Evolutionary conservation across 768 basidiomycete genomes (phyloP).

Genomic region (Neoboletus subvelutipes): DNA sequence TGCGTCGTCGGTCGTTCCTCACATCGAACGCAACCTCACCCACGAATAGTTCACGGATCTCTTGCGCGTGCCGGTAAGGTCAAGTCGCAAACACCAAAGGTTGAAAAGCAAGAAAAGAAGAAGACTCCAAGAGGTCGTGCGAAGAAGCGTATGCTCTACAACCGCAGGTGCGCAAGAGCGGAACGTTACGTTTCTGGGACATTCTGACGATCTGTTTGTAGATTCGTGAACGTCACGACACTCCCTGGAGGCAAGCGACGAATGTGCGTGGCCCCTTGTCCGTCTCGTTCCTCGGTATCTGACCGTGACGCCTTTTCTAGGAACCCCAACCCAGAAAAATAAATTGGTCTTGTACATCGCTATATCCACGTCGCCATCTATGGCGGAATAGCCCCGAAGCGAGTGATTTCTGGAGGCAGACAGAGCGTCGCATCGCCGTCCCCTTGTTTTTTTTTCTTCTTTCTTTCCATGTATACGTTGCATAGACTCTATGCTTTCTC

Average conservation of each 20-base stretch:
- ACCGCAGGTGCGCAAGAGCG: too few relatives aligned
- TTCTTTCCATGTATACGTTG: too few relatives aligned
- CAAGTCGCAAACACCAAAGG: slow-evolving; percentile 43
- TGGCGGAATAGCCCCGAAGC: slow-evolving; percentile 17
- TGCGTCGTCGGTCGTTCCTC: slow-evolving; percentile 26
- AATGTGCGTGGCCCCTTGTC: slow-evolving; percentile 70
- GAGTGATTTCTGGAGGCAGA: slow-evolving; percentile 10
- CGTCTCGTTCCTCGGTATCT: slow-evolving; percentile 32
- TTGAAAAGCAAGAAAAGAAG: slow-evolving; percentile 89
- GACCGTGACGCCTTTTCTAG: not conserved
- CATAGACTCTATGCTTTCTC: slow-evolving; percentile 2
- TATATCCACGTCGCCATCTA: slow-evolving; percentile 11
- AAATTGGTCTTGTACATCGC: slow-evolving; percentile 3
- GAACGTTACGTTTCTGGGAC: too few relatives aligned
- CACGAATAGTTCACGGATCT: slow-evolving; percentile 98
- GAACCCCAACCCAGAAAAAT: too few relatives aligned
- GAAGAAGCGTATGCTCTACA: slow-evolving; percentile 89
- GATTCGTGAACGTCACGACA: slow-evolving; percentile 93
- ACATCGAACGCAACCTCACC: not conserved
- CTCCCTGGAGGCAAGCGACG: slow-evolving; percentile 88
- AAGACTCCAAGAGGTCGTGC: slow-evolving; percentile 75
- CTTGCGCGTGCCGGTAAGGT: slow-evolving; percentile 99
- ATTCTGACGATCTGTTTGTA: slow-evolving; percentile 27
- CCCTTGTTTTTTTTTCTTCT: too few relatives aligned
- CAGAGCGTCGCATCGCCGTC: slow-evolving; percentile 7